A percentile compares a stretch with the other conserved stretches of the same genome.
Evolutionary conservation across 2,329 filamentous ascomycete genomes (phyloP).

Genomic region (Laburnicola sp.): DNA sequence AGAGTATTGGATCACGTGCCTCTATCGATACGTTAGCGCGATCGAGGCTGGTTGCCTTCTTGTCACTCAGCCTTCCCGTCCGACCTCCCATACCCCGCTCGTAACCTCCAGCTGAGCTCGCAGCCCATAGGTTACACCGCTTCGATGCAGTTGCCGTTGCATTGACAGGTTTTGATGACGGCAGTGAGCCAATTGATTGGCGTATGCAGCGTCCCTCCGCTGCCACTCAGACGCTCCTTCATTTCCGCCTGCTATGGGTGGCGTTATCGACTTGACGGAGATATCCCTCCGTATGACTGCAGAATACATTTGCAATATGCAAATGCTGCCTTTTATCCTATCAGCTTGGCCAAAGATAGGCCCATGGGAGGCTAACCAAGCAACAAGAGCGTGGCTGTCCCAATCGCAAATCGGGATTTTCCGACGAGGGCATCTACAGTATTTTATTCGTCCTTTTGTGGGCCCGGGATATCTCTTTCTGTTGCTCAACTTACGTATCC

Average conservation of each 20-base stretch:
- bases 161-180: neutral
- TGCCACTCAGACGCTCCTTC: neutral
- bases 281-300: neutral
- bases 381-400: too few relatives aligned
- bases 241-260: neutral
- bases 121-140: neutral
- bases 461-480: too few relatives aligned
- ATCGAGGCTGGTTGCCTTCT: neutral
- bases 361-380: too few relatives aligned
- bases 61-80: neutral
- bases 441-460: too few relatives aligned
- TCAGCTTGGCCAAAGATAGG: neutral
- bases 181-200: neutral
- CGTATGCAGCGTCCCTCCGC: neutral
- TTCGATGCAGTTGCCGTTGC: neutral
- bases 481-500: too few relatives aligned
- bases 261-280: neutral
- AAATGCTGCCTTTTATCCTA: neutral
- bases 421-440: too few relatives aligned
- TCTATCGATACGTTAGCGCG: neutral
- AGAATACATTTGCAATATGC: neutral
- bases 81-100: neutral
- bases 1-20: neutral
- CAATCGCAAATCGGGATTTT: too few relatives aligned
- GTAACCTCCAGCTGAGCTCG: neutral